Base-by-base conservation (phyloP, 495 filamentous ascomycete genomes). In the Aspergillus wentii region DNA sequence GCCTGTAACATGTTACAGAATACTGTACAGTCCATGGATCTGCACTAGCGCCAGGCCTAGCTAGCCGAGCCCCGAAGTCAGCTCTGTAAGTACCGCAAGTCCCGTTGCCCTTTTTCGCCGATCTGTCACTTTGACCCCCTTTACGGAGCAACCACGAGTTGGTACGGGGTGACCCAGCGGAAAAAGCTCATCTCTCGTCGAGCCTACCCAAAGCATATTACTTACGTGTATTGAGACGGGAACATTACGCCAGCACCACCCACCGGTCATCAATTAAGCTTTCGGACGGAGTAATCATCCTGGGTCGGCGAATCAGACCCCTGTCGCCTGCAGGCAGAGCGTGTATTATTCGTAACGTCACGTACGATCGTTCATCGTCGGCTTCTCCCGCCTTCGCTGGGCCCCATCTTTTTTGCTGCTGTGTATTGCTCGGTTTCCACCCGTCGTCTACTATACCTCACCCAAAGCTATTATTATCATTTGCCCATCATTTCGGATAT, bases 251-350 rank as follows among this genome's bases (percentile, higher is more conserved):
- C 22, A 25, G 22, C 5, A 5, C 22, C 22, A 25, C 10, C 38
- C 44, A 38, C 37, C 35, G 37, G 43, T 54, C 33, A 47, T 50
- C 45, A 56, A 61, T 61, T 68, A 68, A 68, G 64, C 64, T 68
- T 68, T 62, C 47, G 50, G 54, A 56, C 57, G 54, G 59, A 52
- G 45, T 41, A 44, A 46, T 54, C 50, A 49, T 37, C 45, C 45
- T 40, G 43, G 40, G 41, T 49, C 37, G 32, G 46, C 46, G 46
- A 49, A 49, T 48, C 44, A 38, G 40, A 32, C 30, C 14, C 37
- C 30, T 44, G 46, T 30, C 46, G 35, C 42, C 35, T 48, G 45
- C 45, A 29, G 44, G 16, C 33, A 38, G 41, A 38, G 38, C 40
- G 40, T 49, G 33, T 35, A 35, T 39, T 38, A 41, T 29, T 28